These are phyloP conservation scores for Sistotremastrum niveocremeum DNA, from an alignment of 768 basidiomycete genomes.

Conservation along the genomic window DNA sequence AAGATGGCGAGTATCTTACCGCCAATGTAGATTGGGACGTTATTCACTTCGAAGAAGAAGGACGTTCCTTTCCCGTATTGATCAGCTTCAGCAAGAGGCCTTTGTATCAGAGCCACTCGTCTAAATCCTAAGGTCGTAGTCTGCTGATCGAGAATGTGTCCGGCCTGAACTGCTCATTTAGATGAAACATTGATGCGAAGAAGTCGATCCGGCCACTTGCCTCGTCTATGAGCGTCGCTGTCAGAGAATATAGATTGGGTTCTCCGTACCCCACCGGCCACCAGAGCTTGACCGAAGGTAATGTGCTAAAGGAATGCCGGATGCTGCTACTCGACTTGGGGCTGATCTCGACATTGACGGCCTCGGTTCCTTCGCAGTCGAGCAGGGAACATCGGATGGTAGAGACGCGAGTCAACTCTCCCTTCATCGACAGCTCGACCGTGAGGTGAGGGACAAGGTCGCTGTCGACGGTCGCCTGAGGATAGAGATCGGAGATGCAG, in stretches of 20 bases:
- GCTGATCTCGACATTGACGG: neutral
- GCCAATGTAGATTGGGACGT: constrained; percentile 31
- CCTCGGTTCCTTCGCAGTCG: constrained; percentile 6
- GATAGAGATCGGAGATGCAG: constrained; percentile 10
- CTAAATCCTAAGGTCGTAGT: constrained; percentile 29
- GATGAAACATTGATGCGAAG: neutral
- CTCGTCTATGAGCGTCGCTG: constrained; percentile 16
- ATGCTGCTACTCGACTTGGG: neutral
- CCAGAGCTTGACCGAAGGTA: constrained; percentile 25
- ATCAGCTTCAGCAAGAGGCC: constrained; percentile 22
- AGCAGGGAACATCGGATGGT: constrained; percentile 9
- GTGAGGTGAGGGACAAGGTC: constrained; percentile 13
- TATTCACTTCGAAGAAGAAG: constrained; percentile 39
- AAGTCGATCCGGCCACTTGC: constrained; percentile 9
- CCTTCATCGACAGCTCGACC: constrained; percentile 10
- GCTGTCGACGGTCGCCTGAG: constrained; percentile 14
- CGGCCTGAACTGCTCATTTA: neutral
- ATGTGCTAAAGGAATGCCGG: no score
- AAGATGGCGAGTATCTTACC: constrained; percentile 9
- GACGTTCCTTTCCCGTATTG: constrained; percentile 23
- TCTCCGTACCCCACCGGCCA: constrained; percentile 28
- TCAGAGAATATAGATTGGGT: constrained; percentile 26
- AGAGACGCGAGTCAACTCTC: constrained; percentile 3
- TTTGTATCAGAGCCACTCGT: constrained; percentile 28
- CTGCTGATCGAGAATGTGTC: constrained; percentile 4